Evolutionary conservation across 2,329 filamentous ascomycete genomes (phyloP).

Genomic region (Sporothrix globosa): DNA sequence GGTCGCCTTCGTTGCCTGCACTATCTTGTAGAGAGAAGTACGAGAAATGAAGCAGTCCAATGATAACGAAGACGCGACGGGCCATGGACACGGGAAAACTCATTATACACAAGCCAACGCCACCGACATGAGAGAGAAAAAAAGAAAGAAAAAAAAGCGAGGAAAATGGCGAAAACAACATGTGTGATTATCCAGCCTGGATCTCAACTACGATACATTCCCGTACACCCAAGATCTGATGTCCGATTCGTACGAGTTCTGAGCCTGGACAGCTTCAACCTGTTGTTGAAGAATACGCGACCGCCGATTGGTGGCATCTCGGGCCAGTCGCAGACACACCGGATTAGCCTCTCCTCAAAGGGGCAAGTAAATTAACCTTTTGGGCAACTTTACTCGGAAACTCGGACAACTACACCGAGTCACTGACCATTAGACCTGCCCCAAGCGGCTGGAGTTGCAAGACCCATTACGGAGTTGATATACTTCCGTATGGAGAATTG

Average conservation of each 20-base stretch:
- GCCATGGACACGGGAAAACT: no score
- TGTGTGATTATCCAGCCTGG: no score
- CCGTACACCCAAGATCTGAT: not conserved
- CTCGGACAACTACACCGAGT: slow-evolving; percentile 17
- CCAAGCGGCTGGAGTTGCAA: not conserved
- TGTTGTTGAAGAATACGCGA: not conserved
- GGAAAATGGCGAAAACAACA: no score
- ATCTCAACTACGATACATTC: not conserved
- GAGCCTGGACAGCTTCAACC: not conserved
- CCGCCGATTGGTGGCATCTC: slow-evolving; percentile 15
- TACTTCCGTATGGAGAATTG: no score
- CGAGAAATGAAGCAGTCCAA: no score
- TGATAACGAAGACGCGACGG: no score
- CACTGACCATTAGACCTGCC: not conserved
- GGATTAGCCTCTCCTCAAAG: not conserved
- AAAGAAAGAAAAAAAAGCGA: no score
- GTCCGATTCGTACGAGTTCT: not conserved
- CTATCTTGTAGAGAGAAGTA: no score
- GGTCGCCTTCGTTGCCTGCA: not conserved
- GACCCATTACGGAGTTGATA: no score
- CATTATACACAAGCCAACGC: no score
- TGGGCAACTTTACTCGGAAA: not conserved
- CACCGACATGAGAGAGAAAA: no score
- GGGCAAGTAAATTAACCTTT: not conserved
- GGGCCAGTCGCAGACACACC: not conserved